phyloP scores from a whole-genome alignment of 805 yeast genomes.

The Kluyveromyces starmeri region DNA sequence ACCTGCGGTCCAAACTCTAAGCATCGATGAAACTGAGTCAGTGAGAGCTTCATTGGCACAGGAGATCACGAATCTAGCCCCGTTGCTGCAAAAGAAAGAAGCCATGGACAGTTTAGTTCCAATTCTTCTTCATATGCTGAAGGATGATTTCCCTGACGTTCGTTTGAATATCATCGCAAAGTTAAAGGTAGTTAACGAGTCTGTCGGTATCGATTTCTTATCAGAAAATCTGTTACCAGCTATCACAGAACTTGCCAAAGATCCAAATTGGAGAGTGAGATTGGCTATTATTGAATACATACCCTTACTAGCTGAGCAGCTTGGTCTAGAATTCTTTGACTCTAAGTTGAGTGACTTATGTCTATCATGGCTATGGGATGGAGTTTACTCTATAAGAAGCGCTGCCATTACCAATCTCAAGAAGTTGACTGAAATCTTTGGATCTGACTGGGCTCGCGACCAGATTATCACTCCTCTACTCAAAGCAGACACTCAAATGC shows the following conservation, averaged over 20 bases:
- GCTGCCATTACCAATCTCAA: constrained; percentile 86
- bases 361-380: constrained; percentile 98
- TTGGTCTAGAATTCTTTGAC: constrained; percentile 89
- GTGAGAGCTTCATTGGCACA: constrained; percentile 91
- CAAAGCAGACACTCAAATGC: constrained; percentile 31
- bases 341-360: constrained; percentile 85
- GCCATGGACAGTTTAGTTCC: constrained; percentile 81
- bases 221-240: constrained; percentile 90
- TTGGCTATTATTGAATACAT: constrained; percentile 94
- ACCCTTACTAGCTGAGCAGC: constrained; percentile 87
- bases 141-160: constrained; percentile 95
- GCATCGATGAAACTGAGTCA: constrained; percentile 85
- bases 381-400: constrained; percentile 90
- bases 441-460: constrained; percentile 84
- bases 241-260: constrained; percentile 90
- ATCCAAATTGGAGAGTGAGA: constrained; percentile 95
- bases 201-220: constrained; percentile 81
- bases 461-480: constrained; percentile 76
- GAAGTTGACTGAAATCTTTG: constrained; percentile 77
- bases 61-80: constrained; percentile 78
- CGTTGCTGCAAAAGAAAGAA: constrained; percentile 72
- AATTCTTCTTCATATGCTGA: constrained; percentile 82
- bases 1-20: constrained; percentile 74
- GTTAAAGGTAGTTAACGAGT: constrained; percentile 84
- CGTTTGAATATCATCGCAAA: constrained; percentile 89